Base-by-base conservation (phyloP, 345 rosid genomes). In the Mangifera indica region DNA sequence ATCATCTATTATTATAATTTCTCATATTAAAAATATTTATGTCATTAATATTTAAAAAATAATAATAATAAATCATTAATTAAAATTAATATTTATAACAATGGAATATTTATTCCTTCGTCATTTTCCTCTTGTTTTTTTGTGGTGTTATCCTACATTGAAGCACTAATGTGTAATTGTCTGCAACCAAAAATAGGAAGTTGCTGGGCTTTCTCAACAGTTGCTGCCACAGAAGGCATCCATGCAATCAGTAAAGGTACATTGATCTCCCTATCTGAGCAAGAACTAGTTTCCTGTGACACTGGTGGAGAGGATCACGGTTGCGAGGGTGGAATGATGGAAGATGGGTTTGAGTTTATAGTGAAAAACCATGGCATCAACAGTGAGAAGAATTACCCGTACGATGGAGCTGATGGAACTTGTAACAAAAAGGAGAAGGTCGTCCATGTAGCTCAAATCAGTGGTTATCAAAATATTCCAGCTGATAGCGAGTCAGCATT, bases 141-240 rank as follows among this genome's bases (percentile, higher is more conserved):
- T n/a, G n/a, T n/a, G n/a, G n/a, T n/a, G n/a, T 17, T 32, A 29
- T 12, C 15, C 7, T 17, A 12, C 20, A 7, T 54, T 53, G 5
- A 20, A 18, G 17, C 0, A 32, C 2, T n/a, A 3, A 21, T 20
- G 4, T 10, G 48, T 58, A 18, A 7, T 25, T 59, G 15, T 59
- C 53, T 46, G 53, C 11, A 40, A 21, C 9, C 14, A 53, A 24
- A n/a, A 40, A 46, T 37, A 80, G 78, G 78, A 22, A 52, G 76
- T 29, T 74, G 78, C 3, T 71, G 81, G 84, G 76, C 84, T 0
- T 81, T 81, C 57, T 81, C 84, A n/a, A 63, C 78, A 0, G 71
- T 81, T 7, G 81, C 74, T 8, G 76, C 81, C 0, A 66, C 59
- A n/a, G 81, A 77, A 13, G 81, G 83, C n/a, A 24, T 71, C 17